Evolutionary conservation across 2,329 filamentous ascomycete species (phyloP), one percentile per base, ranked within the genome.

Genomic region (Trichophyton equinum): DNA sequence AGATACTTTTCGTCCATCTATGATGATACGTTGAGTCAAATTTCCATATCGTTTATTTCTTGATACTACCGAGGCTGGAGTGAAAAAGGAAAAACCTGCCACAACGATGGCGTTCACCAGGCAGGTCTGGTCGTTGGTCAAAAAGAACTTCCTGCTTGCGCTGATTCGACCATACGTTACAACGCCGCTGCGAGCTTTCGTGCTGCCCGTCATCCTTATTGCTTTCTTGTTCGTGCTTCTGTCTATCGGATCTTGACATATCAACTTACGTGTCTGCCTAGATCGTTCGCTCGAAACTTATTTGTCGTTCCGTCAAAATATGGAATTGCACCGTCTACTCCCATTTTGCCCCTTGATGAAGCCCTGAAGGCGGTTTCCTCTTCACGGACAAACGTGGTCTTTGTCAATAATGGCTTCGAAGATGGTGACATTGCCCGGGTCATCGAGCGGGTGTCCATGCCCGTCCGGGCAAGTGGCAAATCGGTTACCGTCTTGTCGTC

Each of bases 281-380:
- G 81, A 55, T 76, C 77, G 59, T 92, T 87, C 71, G 86, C 89
- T 15, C 86, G 88, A 66, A 91, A 91, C 71, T 82, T 96, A 64
- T 92, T 95, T 68, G 82, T 91, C 2, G 86, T 89, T 0, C 86
- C 88, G 1, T 86, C 87, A 0, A 76, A 80, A 2, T 95, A 81
- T 68, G 91, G 91, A 51, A 84, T 96, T 65, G 87, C 85, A 51
- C 70, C 78, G 0, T 72, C 83, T 0, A 76, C 74, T 5, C 79
- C 84, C 0, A 74, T 96, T 63, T 82, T 85, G 62, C 81, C 82
- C 9, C 79, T 95, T 18, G 68, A 78, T 38, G 76, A 87, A 64
- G 89, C 85, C 1, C 78, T 95, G 36, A 69, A 73, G 20, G 75
- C 76, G 27, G 82, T 85, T 1, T 74, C 75, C 15, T 77, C 77